Conservation (phyloP, 331 rosid genomes). For the Prunus yedoensis region DNA sequence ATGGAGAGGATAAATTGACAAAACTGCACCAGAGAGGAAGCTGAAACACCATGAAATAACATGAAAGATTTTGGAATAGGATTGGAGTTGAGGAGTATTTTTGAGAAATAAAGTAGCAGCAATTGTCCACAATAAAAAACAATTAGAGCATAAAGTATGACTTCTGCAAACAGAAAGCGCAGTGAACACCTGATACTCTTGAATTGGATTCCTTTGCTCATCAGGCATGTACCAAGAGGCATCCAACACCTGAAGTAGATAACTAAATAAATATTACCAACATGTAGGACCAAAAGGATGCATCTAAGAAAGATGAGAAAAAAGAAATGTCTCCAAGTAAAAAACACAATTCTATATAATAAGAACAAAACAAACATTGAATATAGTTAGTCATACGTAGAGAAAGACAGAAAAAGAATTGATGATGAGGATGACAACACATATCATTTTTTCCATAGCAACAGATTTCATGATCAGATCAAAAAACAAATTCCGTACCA, state of each 20-base stretch:
- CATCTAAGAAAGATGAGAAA: background rate
- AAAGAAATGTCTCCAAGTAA: background rate
- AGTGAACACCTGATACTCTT: conserved; percentile 83
- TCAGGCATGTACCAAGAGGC: conserved; percentile 99
- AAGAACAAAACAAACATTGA: background rate
- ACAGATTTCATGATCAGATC: background rate
- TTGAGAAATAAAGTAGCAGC: conserved; percentile 5
- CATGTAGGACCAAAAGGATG: conserved; percentile 13
- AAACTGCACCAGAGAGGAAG: conserved; percentile 11
- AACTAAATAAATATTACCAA: background rate
- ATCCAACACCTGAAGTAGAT: conserved; percentile 70
- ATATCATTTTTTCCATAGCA: background rate
- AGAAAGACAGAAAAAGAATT: background rate
- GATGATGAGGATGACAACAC: background rate
- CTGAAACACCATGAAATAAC: conserved; percentile 9
- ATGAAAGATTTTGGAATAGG: background rate
- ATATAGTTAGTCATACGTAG: background rate
- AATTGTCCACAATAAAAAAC: background rate
- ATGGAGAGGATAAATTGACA: conserved; percentile 12
- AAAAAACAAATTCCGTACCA: background rate
- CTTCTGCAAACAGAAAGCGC: background rate
- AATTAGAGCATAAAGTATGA: background rate
- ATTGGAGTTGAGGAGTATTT: conserved; percentile 1
- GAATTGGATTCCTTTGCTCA: conserved; percentile 93
- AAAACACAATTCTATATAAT: background rate